A percentile compares a stretch with the other conserved stretches of the same genome.
phyloP scores from a whole-genome alignment of 805 yeast genomes.

The Cyberlindnera samutprakarnensis region DNA sequence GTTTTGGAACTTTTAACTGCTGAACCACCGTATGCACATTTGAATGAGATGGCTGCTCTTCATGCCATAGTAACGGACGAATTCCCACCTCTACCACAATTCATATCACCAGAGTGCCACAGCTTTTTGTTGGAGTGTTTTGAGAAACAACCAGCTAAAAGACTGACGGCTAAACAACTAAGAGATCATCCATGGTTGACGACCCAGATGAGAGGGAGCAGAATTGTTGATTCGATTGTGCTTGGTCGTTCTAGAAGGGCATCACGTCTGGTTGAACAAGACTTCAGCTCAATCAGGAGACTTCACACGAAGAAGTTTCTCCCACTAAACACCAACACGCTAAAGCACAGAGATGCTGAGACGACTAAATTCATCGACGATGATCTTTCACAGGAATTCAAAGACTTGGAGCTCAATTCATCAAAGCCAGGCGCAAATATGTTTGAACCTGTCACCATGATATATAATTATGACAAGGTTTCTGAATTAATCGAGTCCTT shows the following conservation, averaged over 20 bases:
- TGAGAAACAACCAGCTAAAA: constrained; percentile 54
- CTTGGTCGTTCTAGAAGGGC: not conserved
- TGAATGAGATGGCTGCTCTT: constrained; percentile 69
- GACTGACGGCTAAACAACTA: constrained; percentile 50
- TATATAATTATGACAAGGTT: too few species aligned
- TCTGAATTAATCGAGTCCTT: too few species aligned
- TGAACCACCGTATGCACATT: constrained; percentile 77
- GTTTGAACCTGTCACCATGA: constrained; percentile 13
- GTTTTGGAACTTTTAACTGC: constrained; percentile 81
- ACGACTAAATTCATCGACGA: constrained; percentile 6
- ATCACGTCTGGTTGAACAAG: constrained; percentile 1
- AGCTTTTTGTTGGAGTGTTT: constrained; percentile 66
- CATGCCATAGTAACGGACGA: constrained; percentile 79
- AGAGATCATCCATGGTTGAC: constrained; percentile 56
- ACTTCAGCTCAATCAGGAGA: constrained; percentile 15
- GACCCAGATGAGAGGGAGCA: not conserved
- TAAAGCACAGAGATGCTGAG: constrained; percentile 12
- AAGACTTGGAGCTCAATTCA: constrained; percentile 6
- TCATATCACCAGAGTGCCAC: constrained; percentile 33
- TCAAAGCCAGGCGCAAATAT: constrained; percentile 6
- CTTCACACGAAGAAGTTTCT: constrained; percentile 12
- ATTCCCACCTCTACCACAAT: constrained; percentile 59
- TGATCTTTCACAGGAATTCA: constrained; percentile 8
- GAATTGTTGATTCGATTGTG: constrained; percentile 5
- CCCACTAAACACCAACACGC: constrained; percentile 14